Base-by-base conservation (phyloP, 768 basidiomycete genomes). In the Chalciporus piperatus region DNA sequence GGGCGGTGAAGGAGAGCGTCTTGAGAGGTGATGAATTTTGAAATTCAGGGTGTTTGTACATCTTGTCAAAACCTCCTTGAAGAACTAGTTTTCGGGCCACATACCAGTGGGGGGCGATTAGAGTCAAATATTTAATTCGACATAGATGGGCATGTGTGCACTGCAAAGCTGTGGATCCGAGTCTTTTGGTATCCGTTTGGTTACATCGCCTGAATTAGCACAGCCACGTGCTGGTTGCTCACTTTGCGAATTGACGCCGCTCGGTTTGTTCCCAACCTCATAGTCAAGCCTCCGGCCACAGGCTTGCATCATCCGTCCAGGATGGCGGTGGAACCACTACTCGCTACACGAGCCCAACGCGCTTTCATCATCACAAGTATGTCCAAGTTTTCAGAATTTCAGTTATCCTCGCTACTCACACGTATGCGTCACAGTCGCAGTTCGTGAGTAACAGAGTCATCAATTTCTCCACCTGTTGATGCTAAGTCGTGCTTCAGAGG, bases 321-420 rank as follows among this genome's bases (percentile, higher is more conserved):
- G 57, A 92, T 90, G 89, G 80, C 83, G 47, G 74, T 83, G 41
- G 85, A 88, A 73, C 80, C 81, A 20, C 76, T 92, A 45, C 70
- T 92, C 47, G 82, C 82, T 17, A 90, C 89, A 13, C 75, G 79
- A 53, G 81, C 89, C 20, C 90, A 92, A 61, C 74, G 75, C 55
- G 80, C 78, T 35, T 92, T 91, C 69, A 81, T 91, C 49, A 70
- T 67, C 37, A 89, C 85, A 51, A 83, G 89, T 89, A 67, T 61
- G 84, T 69, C 33, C 17, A 32, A 17, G 28, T 25, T 27, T 41
- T 9, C 19, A 28, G 53, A 23, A 25, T 48, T 52, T 22, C 30
- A 43, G 47, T 43, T 41, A 5, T 45, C 37, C 49, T 53, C 46
- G 41, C 55, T 11, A 32, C 30, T 42, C 38, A 50, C 49, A 39